These are phyloP conservation scores for Trichosporon coremiiforme DNA, from an alignment of 1,284 basidiomycete genomes.

Conservation along the genomic window DNA sequence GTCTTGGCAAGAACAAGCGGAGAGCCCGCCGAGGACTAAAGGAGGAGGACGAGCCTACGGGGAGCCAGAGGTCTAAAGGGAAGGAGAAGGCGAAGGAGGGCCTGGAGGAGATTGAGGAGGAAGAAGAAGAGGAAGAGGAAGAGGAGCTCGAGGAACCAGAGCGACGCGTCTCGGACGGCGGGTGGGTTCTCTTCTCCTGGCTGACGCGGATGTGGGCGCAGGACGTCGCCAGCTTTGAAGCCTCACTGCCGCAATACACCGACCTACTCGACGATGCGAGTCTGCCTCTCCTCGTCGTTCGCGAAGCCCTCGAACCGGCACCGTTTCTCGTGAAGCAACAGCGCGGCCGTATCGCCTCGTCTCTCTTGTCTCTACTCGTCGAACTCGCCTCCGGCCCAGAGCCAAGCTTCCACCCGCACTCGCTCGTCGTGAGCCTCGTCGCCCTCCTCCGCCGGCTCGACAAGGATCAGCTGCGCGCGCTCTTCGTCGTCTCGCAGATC, in stretches of 20 bases:
- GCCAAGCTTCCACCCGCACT: slow-evolving; percentile 10
- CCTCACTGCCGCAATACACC: background rate
- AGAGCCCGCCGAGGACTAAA: too few species aligned
- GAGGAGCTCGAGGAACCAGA: background rate
- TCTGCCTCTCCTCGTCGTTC: background rate
- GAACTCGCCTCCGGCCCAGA: background rate
- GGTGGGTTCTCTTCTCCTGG: background rate
- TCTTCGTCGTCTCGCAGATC: background rate
- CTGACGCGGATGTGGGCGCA: background rate
- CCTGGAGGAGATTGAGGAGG: background rate
- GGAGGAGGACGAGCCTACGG: background rate
- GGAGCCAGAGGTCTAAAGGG: background rate
- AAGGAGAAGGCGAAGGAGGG: background rate
- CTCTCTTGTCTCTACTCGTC: background rate
- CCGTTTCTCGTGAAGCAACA: background rate
- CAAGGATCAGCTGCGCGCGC: background rate
- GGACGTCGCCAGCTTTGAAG: background rate
- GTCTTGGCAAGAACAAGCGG: background rate
- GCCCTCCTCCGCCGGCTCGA: background rate
- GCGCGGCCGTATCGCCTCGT: background rate
- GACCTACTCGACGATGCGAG: slow-evolving; percentile 3
- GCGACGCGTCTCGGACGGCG: background rate
- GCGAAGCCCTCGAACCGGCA: background rate
- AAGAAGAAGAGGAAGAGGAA: slow-evolving; percentile 3
- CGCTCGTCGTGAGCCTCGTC: background rate